These are phyloP conservation scores for Trichocladium antarcticum DNA, from an alignment of 495 filamentous ascomycete genomes.

Conservation along the genomic window DNA sequence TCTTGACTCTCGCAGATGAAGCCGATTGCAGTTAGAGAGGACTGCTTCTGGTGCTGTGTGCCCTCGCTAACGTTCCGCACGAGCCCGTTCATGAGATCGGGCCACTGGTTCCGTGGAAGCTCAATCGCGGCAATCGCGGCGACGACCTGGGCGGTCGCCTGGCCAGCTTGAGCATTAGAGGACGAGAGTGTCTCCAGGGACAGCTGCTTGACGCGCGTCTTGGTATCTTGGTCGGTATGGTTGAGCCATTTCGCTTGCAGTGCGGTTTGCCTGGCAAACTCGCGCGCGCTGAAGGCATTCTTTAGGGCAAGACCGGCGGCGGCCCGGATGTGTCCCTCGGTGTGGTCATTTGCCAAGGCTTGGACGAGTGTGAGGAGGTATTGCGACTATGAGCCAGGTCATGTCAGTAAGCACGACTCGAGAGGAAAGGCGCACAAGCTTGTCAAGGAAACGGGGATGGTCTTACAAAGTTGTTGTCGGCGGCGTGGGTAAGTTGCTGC, in stretches of 20 bases:
- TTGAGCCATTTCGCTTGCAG: slow-evolving; percentile 85
- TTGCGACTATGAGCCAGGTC: slow-evolving; percentile 48
- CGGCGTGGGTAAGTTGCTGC: slow-evolving; percentile 84
- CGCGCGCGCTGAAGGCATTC: slow-evolving; percentile 90
- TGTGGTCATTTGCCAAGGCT: slow-evolving; percentile 84
- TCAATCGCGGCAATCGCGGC: slow-evolving; percentile 91
- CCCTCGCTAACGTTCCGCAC: slow-evolving; percentile 88
- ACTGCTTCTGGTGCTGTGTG: slow-evolving; percentile 76
- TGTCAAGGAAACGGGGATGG: background rate
- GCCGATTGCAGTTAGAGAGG: slow-evolving; percentile 85
- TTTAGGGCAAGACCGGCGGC: slow-evolving; percentile 94
- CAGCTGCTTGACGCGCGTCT: slow-evolving; percentile 75
- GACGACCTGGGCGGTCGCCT: slow-evolving; percentile 80
- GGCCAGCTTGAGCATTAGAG: slow-evolving; percentile 64
- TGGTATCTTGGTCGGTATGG: slow-evolving; percentile 64
- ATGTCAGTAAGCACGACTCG: slow-evolving; percentile 12
- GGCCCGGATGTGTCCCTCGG: slow-evolving; percentile 70
- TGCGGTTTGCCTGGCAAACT: slow-evolving; percentile 71
- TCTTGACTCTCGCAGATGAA: slow-evolving; percentile 97
- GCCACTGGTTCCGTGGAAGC: slow-evolving; percentile 85
- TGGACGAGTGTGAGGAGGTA: slow-evolving; percentile 85
- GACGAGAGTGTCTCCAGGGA: slow-evolving; percentile 75
- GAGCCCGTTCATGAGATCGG: slow-evolving; percentile 78
- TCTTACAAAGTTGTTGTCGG: slow-evolving; percentile 87
- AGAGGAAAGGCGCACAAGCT: background rate